Base-by-base conservation (phyloP, 2,329 filamentous ascomycete genomes). In the Beauveria caledonica region DNA sequence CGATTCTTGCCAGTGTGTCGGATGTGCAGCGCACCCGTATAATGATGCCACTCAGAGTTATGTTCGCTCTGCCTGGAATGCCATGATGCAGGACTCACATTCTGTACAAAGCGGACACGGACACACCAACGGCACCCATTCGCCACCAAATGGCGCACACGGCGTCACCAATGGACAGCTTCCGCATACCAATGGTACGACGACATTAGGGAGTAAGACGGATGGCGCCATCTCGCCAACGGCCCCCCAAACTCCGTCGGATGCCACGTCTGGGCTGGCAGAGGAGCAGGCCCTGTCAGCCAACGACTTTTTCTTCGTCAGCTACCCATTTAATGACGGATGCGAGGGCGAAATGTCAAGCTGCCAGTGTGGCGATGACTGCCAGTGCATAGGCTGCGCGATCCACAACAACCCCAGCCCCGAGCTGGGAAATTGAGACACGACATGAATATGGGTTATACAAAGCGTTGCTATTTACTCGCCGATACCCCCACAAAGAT, bases 11-110 rank as follows among this genome's bases (percentile, higher is more conserved):
- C 80, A 85, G 64, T 90, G 87, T 67, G 75, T 89, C 40, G 86
- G 86, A 11, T 90, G 87, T 68, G 78, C 84, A 5, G 83, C 82
- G 2, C 86, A 89, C 68, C 85, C 86, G 13, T 87, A 85, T 67
- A 89, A 89, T 65, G 77, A 83, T 8, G 82, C 85, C 23, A 88
- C 82, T 55, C 80, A 77, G 63, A 77, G 75, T 54, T 78, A 78
- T 61, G 76, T 86, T 3, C 74, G 78, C 56, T 80, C 79, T 7
- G 79, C 79, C 1, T 77, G 72, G 70, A 71, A 73, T 51, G 73
- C 66, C 57, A 77, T 77, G 73, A 66, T 67, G 63, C 73, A 75
- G 29, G 74, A 76, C 42, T 48, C 68, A 3, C 54, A 58, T 7
- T 21, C 45, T 13, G 15, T 23, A 11, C 45, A 40, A 7, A 58